Evolutionary conservation across 2,329 filamentous ascomycete species (phyloP), one percentile per base, ranked within the genome.

Genomic region (Paecilomyces fulvus): DNA sequence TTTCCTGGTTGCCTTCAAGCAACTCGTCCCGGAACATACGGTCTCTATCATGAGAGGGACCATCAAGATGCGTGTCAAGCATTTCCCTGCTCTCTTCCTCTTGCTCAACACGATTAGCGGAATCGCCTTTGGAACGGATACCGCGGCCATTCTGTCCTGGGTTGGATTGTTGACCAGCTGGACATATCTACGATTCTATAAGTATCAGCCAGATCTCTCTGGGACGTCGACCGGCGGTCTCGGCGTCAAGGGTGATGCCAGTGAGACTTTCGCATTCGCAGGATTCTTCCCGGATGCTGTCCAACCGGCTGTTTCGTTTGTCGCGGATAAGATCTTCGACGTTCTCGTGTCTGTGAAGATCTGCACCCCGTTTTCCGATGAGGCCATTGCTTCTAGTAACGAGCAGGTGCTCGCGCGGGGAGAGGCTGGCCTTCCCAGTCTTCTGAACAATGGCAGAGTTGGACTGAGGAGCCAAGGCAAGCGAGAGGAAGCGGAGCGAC

Each of bases 181-280:
- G 92, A 90, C 89, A 49, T 97, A 97, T 73, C 84, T 99, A 17
- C 90, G 94, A 63, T 99, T 97, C 79, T 96, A 90, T 79, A 95
- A 96, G 76, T 69, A 69, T 30, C 76, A 79, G 59, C 80, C 77
- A n/a, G 82, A 79, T 58, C 73, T 80, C 4, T 79, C 80, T 0
- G 79, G 79, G 0, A 76, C 79, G 2, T 77, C 78, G 3, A 83
- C 80, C 7, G 79, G 78, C 52, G 77, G 79, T 54, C 71, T 74
- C 7, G 75, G 77, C 8, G 83, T 95, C 63, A 88, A 87, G 61
- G 94, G 94, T 60, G 94, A 99, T 71, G 90, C 94, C 33, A 95
- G 89, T 72, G 94, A 99, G 73, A 96, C 92, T 0, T 99, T 99
- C 70, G 88, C 92, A 7, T 95, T 99, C 71, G 87, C 91, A 61